These are phyloP conservation scores for Discostella pseudostelligera DNA, from an alignment of 108 stramenopile genomes.

Conservation along the genomic window DNA sequence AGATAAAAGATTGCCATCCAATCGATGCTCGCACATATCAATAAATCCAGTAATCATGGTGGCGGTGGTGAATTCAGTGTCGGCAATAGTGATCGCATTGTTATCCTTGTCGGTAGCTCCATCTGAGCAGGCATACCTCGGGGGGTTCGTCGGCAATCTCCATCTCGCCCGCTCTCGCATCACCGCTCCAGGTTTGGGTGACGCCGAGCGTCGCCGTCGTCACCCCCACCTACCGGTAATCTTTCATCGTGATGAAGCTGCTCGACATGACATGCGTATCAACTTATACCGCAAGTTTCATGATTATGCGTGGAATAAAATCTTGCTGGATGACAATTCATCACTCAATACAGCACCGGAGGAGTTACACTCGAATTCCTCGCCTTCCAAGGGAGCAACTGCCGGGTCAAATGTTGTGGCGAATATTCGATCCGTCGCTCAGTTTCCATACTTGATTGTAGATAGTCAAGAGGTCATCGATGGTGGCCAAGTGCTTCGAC, in stretches of 20 bases:
- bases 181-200: not conserved
- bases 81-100: too few species aligned
- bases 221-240: not conserved
- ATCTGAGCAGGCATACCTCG: not conserved
- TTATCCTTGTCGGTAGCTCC: too few species aligned
- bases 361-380: constrained; percentile 38
- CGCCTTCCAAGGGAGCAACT: constrained; percentile 46
- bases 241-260: too few species aligned
- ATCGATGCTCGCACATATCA: too few species aligned
- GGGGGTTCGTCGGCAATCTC: not conserved
- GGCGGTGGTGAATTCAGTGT: too few species aligned
- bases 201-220: not conserved
- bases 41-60: not conserved
- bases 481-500: constrained; percentile 19
- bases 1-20: not conserved
- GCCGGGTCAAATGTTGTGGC: constrained; percentile 29
- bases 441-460: constrained; percentile 4
- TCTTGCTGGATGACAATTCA: constrained; percentile 4
- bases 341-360: constrained; percentile 17
- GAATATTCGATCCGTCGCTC: constrained; percentile 28
- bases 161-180: not conserved
- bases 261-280: not conserved
- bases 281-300: constrained; percentile 55
- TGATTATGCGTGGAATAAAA: constrained; percentile 52
- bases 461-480: not conserved